Evolutionary conservation across 192 early-diverging fungal species (phyloP).

Genomic region (Coemansia sp.): DNA sequence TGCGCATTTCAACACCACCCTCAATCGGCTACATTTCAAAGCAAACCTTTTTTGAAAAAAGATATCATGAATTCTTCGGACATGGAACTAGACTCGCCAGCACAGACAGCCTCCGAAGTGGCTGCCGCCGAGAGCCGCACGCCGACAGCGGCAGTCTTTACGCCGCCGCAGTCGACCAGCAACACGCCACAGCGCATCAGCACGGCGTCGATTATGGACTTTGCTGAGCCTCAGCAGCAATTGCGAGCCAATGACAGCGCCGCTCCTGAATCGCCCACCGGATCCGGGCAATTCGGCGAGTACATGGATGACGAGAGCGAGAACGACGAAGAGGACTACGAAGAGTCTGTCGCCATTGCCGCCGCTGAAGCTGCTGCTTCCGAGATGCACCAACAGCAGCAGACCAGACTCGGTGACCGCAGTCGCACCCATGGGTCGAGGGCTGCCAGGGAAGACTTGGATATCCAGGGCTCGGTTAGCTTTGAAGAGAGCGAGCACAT

Average conservation of each 20-base stretch:
- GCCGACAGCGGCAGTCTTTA: conserved; percentile 7
- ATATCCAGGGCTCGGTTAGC: background rate
- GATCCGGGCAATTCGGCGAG: background rate
- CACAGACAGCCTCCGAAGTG: background rate
- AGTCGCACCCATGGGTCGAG: no score
- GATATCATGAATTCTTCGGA: conserved; percentile 1
- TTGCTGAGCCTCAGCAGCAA: background rate
- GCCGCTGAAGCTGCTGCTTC: no score
- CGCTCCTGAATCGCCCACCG: conserved; percentile 30
- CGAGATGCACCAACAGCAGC: background rate
- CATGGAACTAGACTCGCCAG: conserved; percentile 45
- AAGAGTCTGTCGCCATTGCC: no score
- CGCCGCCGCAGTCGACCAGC: conserved; percentile 31
- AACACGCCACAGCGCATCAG: conserved; percentile 30
- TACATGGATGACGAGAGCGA: conserved; percentile 1
- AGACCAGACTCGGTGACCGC: no score
- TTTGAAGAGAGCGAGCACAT: conserved; percentile 14
- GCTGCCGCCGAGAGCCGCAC: background rate
- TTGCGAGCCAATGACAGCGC: conserved; percentile 27
- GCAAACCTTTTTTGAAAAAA: no score
- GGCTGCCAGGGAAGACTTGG: background rate
- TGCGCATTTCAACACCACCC: no score
- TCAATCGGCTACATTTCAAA: no score
- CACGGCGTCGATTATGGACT: background rate
- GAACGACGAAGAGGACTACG: background rate